Base-by-base conservation (phyloP, 78 protist genomes). In the Speleostelium caveatum region DNA sequence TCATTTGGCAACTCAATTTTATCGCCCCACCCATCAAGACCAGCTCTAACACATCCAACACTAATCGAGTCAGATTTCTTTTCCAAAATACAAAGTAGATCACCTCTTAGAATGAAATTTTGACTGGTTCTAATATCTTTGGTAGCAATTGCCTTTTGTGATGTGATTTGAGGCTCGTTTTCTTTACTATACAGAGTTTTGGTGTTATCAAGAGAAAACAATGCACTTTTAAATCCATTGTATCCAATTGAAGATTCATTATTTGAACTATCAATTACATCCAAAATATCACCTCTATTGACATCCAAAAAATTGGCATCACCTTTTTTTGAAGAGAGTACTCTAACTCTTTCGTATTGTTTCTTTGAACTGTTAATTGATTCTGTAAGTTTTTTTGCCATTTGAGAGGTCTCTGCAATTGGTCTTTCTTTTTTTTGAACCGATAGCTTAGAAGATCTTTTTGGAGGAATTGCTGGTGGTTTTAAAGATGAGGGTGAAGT, bases 1-100 rank as follows among this genome's bases (percentile, higher is more conserved):
- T 58, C 73, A 3, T n/a, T 26, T 39, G 91, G 91, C 16, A 83
- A 83, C n/a, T 83, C 91, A 0, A 61, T 58, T 3, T 33, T 51
- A 4, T 83, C 91, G 33, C 91, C 66, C 91, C 91, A 83, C 2
- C 91, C 91, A 69, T 83, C 91, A n/a, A 83, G 36, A n/a, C 91
- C 91, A 26, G 49, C 68, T 32, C 45, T 69, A n/a, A 83, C 74
- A 21, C 91, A 14, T 33, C 91, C 91, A 0, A 3, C n/a, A 32
- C 51, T 32, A 8, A 36, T 32, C 0, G 35, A 26, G 16, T 45
- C 58, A 19, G 0, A 0, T 24, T 7, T 24, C 32, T 75, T 26
- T 10, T 83, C 91, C 28, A 83, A 33, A 21, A 83, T 60, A 8
- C 55, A 73, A 2, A 83, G 21, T 19, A 83, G 60, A 69, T 83